Base-by-base conservation (phyloP, 148 eudicot genomes). In the Amaranthus palmeri region DNA sequence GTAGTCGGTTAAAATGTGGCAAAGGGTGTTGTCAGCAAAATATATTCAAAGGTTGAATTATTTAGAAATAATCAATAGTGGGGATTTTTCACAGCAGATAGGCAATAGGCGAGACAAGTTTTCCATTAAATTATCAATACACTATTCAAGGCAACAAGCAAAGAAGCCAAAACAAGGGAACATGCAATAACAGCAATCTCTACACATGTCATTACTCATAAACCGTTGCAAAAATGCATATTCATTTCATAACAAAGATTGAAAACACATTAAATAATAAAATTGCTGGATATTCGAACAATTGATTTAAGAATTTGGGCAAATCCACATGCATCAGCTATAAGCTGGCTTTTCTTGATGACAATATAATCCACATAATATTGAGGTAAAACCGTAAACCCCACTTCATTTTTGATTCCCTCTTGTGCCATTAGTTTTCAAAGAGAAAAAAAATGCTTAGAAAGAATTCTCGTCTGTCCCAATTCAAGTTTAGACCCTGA, bases 111-210 rank as follows among this genome's bases (percentile, higher is more conserved):
- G 36, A 25, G 36, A 25, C 36, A 25, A 25, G 36, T 25, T 25
- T 25, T 25, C 36, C 36, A 0, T 25, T 5, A 45, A 25, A 46
- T 52, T 40, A 41, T 49, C 11, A 50, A 59, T 15, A 17, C 59
- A 4, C 65, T 64, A 44, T 41, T 55, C 54, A 59, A 50, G 48
- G 9, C 41, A 42, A 13, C 50, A 17, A 25, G 46, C 44, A 7
- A 49, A 69, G 10, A 72, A 41, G 63, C 4, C 3, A 52, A 77
- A 6, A 57, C 4, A 57, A 40, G 46, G 71, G 14, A 10, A 67
- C 5, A 8, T 18, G 36, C 14, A 2, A n/a, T 65, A 7, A 15
- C 40, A 17, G 7, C 60, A 17, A 56, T 25, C 1, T 25, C 36
- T 25, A 25, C 36, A 17, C 5, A 56, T 56, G 60, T 15, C 13